These are phyloP conservation scores for Penicillium tannophilum DNA, from an alignment of 495 filamentous ascomycete species.

Conservation along the genomic window DNA sequence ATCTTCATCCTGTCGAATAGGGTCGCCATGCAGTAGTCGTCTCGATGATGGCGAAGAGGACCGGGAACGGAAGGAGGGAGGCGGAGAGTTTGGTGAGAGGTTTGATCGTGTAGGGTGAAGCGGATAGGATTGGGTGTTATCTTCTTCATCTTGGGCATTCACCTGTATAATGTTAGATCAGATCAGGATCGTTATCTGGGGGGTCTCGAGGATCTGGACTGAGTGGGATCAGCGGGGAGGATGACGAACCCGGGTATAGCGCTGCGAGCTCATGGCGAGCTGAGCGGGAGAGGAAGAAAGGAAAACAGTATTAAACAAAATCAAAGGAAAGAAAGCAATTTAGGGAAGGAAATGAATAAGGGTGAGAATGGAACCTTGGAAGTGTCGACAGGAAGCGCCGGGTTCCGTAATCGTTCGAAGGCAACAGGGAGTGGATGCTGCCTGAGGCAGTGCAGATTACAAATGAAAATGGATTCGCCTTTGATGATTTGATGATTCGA, in stretches of 20 bases:
- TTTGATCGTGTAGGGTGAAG: conserved; percentile 41
- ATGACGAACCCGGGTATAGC: conserved; percentile 78
- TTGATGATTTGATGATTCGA: conserved; percentile 6
- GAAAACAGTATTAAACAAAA: conserved; percentile 23
- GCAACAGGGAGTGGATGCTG: conserved; percentile 20
- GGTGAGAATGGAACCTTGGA: conserved; percentile 12
- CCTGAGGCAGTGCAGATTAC: conserved; percentile 18
- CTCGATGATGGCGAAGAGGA: conserved; percentile 69
- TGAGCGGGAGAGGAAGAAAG: conserved; percentile 32
- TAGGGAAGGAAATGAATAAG: conserved; percentile 24
- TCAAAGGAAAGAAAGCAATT: conserved; percentile 20
- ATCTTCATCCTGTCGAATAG: conserved; percentile 61
- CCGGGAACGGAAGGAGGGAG: conserved; percentile 88
- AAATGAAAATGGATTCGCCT: conserved; percentile 1
- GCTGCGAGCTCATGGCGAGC: conserved; percentile 73
- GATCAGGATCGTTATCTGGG: conserved; percentile 19
- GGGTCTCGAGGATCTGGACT: conserved; percentile 8
- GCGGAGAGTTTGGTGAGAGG: conserved; percentile 77
- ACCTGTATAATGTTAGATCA: conserved; percentile 42
- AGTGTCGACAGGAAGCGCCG: conserved; percentile 19
- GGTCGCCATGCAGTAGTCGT: conserved; percentile 56
- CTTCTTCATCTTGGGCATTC: conserved; percentile 55
- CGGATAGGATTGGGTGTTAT: conserved; percentile 46
- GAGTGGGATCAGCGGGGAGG: conserved; percentile 30
- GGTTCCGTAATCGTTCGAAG: conserved; percentile 17